Conservation (phyloP, 768 basidiomycete genomes). For the Ramaria sp. region DNA sequence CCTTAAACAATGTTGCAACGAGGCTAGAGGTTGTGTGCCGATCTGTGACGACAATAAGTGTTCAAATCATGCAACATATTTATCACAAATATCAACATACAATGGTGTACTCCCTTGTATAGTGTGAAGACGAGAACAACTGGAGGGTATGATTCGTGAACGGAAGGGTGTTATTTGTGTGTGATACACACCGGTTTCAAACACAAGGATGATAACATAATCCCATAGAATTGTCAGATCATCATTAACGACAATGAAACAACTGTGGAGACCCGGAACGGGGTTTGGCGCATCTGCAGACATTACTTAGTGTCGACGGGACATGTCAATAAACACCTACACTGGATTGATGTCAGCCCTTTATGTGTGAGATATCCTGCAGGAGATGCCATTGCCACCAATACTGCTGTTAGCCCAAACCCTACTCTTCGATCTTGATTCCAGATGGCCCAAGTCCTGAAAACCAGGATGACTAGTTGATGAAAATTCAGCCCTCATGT, state of each 20-base stretch:
- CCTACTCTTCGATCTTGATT: background rate
- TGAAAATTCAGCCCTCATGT: no score
- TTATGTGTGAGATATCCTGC: background rate
- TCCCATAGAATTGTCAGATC: background rate
- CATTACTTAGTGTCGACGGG: background rate
- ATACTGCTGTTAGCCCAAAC: background rate
- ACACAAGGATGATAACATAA: background rate
- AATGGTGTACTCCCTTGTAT: background rate
- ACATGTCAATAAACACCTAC: background rate
- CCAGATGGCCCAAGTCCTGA: constrained; percentile 4
- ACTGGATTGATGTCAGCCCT: background rate
- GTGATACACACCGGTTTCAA: background rate
- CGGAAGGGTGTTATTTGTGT: background rate
- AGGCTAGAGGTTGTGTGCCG: background rate
- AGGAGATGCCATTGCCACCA: background rate
- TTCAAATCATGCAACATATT: background rate
- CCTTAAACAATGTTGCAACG: background rate
- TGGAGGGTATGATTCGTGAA: background rate
- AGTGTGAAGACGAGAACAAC: background rate
- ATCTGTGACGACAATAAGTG: background rate
- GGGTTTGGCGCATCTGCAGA: background rate
- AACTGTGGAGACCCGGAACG: background rate
- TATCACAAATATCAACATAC: background rate
- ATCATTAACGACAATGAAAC: background rate
- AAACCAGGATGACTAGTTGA: background rate